Percentiles rank a stretch among this genome's conserved stretches.
Evolutionary conservation across 2,329 filamentous ascomycete genomes (phyloP).

Genomic region (Nannizziopsis barbatae): DNA sequence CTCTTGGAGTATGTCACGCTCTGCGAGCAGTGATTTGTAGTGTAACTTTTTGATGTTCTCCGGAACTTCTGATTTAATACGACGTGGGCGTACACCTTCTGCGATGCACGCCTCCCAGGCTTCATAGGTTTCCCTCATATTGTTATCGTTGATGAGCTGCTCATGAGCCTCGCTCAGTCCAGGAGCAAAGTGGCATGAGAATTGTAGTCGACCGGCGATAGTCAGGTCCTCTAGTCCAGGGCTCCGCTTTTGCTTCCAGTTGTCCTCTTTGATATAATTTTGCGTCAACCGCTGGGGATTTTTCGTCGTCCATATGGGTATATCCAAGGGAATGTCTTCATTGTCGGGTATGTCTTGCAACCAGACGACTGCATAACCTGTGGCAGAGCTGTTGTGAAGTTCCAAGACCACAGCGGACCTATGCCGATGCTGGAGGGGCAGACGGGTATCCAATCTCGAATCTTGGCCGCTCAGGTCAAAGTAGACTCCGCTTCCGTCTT

Average conservation of each 20-base stretch:
- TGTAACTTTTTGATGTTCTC: conserved; percentile 63
- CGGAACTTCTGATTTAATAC: conserved; percentile 63
- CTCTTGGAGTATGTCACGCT: conserved; percentile 63
- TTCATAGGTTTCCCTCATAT: conserved; percentile 85
- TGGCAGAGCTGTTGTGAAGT: conserved; percentile 62
- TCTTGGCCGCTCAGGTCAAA: conserved; percentile 46
- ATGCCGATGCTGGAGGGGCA: conserved; percentile 85
- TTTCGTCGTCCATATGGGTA: conserved; percentile 83
- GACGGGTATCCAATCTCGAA: conserved; percentile 48
- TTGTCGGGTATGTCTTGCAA: conserved; percentile 74
- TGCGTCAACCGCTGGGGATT: conserved; percentile 67
- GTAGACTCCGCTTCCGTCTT: conserved; percentile 49
- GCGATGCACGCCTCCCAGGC: conserved; percentile 85
- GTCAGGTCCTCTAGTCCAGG: conserved; percentile 65
- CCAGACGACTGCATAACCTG: conserved; percentile 75
- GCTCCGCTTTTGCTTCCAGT: conserved; percentile 49
- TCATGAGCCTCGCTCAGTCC: conserved; percentile 82
- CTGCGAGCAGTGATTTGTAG: conserved; percentile 65
- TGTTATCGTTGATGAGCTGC: conserved; percentile 72
- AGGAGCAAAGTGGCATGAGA: conserved; percentile 73
- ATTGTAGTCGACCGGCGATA: conserved; percentile 69
- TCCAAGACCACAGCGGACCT: conserved; percentile 83
- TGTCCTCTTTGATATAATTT: conserved; percentile 80
- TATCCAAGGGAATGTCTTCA: conserved; percentile 62
- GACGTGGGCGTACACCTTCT: conserved; percentile 66